Conservation (phyloP, 1,284 basidiomycete species). For the Sanghuangporus weigelae region DNA sequence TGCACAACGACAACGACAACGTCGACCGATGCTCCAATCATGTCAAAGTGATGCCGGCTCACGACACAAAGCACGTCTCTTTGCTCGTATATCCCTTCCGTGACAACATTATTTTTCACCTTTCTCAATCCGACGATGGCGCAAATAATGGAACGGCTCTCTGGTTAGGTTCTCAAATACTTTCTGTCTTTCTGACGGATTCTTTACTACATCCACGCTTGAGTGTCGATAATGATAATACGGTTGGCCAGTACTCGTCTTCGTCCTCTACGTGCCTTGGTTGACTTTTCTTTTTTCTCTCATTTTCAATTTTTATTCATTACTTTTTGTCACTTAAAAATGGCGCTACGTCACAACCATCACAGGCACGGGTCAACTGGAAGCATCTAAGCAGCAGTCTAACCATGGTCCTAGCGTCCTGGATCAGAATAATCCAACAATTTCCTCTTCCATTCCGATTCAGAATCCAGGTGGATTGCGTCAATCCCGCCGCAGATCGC, state of each 20-base stretch:
- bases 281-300: neutral
- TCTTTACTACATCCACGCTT: constrained; percentile 22
- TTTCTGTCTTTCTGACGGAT: constrained; percentile 57
- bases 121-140: constrained; percentile 55
- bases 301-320: neutral
- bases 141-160: constrained; percentile 79
- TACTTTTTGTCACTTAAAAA: neutral
- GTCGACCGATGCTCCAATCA: neutral
- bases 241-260: neutral
- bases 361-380: neutral
- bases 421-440: neutral
- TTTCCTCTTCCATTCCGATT: neutral
- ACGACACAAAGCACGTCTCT: constrained; percentile 63
- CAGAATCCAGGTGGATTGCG: neutral
- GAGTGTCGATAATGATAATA: neutral
- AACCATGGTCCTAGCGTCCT: too few species aligned
- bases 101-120: constrained; percentile 34
- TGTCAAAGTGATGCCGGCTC: constrained; percentile 40
- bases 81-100: constrained; percentile 44
- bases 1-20: neutral
- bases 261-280: neutral
- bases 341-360: constrained; percentile 4
- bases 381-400: too few species aligned
- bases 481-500: constrained; percentile 29
- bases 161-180: constrained; percentile 80